phyloP scores from a whole-genome alignment of 2,329 filamentous ascomycete species.

The Fusarium buharicum region DNA sequence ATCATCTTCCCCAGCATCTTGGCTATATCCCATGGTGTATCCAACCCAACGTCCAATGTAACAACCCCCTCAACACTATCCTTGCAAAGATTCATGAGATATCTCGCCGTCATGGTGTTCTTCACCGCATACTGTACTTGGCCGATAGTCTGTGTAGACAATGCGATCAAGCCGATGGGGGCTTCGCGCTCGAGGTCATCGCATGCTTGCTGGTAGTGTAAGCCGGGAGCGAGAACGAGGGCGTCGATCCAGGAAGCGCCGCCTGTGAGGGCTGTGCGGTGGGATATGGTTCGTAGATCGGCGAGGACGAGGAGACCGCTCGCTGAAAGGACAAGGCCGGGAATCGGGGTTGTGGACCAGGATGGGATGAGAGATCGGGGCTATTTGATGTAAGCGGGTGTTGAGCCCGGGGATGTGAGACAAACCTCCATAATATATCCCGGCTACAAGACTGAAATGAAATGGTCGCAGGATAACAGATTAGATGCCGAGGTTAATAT shows the following conservation, averaged over 20 bases:
- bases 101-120: constrained; percentile 65
- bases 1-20: constrained; percentile 27
- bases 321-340: constrained; percentile 58
- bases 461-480: too few relatives aligned
- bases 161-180: constrained; percentile 48
- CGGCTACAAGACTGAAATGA: too few relatives aligned
- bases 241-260: constrained; percentile 66
- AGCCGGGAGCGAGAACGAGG: constrained; percentile 67
- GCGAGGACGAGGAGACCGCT: constrained; percentile 68
- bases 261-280: constrained; percentile 66
- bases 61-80: constrained; percentile 34
- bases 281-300: constrained; percentile 65
- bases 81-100: constrained; percentile 49
- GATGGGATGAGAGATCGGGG: constrained; percentile 50
- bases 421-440: constrained; percentile 23
- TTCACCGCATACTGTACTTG: constrained; percentile 51
- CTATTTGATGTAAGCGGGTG: constrained; percentile 20
- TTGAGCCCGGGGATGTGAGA: not conserved
- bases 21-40: constrained; percentile 37
- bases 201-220: constrained; percentile 70
- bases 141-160: constrained; percentile 34
- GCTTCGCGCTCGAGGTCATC: constrained; percentile 58
- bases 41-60: constrained; percentile 46
- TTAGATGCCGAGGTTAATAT: too few relatives aligned
- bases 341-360: constrained; percentile 60